Evolutionary conservation across 75 land plant genomes (phyloP), one percentile per base, ranked within the genome.

Genomic region (Cunninghamia lanceolata): DNA sequence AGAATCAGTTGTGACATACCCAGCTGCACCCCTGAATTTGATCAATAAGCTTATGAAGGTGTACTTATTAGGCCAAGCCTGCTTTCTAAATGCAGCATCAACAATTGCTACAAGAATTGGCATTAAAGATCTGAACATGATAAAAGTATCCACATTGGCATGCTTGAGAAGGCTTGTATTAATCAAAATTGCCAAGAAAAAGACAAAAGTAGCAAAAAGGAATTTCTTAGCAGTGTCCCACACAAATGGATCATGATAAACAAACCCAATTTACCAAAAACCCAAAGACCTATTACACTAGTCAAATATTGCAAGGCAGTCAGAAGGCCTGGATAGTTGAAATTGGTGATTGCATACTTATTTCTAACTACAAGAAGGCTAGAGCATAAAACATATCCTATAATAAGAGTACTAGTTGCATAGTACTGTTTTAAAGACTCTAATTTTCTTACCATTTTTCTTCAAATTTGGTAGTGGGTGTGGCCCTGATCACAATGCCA

Each of bases 131-230:
- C 98, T 82, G 78, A 96, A 96, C 82, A 96, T 96, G 16, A 96
- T 96, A 84, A 96, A 96, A 0, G 99, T 96, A 85, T 96, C 98
- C 21, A 96, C 96, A 87, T 96, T 96, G 76, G 98, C 98, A 78
- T 96, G 98, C 36, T 92, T 92, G 59, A 96, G 92, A 21, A 96
- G 95, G 68, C 94, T 96, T 39, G 95, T 95, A 89, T 96, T 96
- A 0, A 95, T 96, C 85, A 95, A 96, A 30, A 95, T 93, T 17
- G 95, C 94, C 47, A 95, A 85, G 83, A 93, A 96, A 85, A 93
- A 96, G 35, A 92, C 94, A 32, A 88, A 32, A 0, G 99, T 95
- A 28, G 96, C 95, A 1, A 95, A 97, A 53, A 96, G 56, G 79
- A 95, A 96, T 71, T 95, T 94, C 93, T 92, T 92, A 47, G 96